Evolutionary conservation across 345 rosid genomes (phyloP), one percentile per base, ranked within the genome.

Genomic region (Brassica rapa): DNA sequence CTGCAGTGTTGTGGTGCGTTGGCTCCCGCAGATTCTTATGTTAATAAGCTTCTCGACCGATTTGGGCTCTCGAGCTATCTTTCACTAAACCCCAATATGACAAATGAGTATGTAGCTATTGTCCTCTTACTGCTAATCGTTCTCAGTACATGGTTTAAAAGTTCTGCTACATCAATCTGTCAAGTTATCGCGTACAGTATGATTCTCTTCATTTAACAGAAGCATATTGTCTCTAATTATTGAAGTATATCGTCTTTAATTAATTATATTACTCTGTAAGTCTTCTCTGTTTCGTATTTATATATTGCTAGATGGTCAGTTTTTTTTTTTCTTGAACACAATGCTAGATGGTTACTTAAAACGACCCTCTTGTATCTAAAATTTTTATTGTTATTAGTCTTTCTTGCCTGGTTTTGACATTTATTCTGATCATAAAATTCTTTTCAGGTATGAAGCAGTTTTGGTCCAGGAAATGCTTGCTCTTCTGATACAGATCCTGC

Each of bases 1-100:
- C 80, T 95, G 82, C 99, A 95, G 76, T 95, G 89, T 83, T 93
- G 99, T 91, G 98, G 93, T 77, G 97, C 98, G 29, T 77, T 95
- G 80, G 98, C 97, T 86, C 96, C 98, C 1, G 87, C 96, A 69
- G 97, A 93, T 84, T 88, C 84, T 61, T 93, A 73, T 85, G 88
- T 95, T 75, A 75, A 66, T n/a, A 89, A 90, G 84, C 77, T 93
- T 82, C 35, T 93, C 21, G 89, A 85, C 61, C 96, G 96, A 79
- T 95, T 93, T 91, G 98, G 96, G 80, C 83, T 91, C 33, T 76
- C 81, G 19, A 84, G 77, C 82, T 95, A 91, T 78, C 87, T 89
- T 46, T 86, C 89, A 77, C 75, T 93, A 41, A 81, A 79, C 74
- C 86, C 76, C 66, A 88, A 84, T 72, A 62, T 75, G 77, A 79